Base-by-base conservation (phyloP, 371 early-diverging fungal genomes). In the Syncephalastrum racemosum region DNA sequence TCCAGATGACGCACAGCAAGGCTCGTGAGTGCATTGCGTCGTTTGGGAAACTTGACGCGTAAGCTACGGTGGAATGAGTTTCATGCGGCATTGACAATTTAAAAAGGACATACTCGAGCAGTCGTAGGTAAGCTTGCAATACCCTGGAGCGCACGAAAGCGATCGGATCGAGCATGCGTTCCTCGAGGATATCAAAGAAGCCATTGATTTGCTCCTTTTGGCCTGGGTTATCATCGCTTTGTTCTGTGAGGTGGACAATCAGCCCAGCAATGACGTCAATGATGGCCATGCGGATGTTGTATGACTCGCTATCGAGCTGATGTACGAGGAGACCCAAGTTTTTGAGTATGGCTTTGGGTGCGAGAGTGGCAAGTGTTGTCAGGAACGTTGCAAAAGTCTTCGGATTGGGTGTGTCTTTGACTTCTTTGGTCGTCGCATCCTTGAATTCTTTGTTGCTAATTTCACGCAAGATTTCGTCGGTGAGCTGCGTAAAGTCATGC, bases 301-400 rank as follows among this genome's bases (percentile, higher is more conserved):
- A 91, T 0, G 93, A 85, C 90, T 94, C 92, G 46, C 93, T 90
- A 64, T 94, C 97, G 39, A 98, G 71, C 46, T 90, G 93, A 2
- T 78, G 76, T 48, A 91, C 86, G 47, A 98, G 67, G 19, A 90
- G 68, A 20, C 88, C 90, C 81, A 97, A 86, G 50, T 92, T 90
- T 50, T 93, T 94, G 48, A 93, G 62, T 12, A 96, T 82, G 2
- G 85, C 74, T 63, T 87, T 90, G 27, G 96, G 94, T 19, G 80
- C 74, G 15, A 90, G 44, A 47, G 93, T 93, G 7, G 96, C 88
- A n/a, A 97, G 70, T 19, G 80, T 82, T 4, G 89, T 75, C 23
- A 98, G 67, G 66, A 98, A 96, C 16, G 75, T 73, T 0, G 94
- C 79, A 55, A 91, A 88, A 3, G 91, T 88, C 62, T 95, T 93